Base-by-base conservation (phyloP, 2,329 filamentous ascomycete species). In the Cadophora sp. region DNA sequence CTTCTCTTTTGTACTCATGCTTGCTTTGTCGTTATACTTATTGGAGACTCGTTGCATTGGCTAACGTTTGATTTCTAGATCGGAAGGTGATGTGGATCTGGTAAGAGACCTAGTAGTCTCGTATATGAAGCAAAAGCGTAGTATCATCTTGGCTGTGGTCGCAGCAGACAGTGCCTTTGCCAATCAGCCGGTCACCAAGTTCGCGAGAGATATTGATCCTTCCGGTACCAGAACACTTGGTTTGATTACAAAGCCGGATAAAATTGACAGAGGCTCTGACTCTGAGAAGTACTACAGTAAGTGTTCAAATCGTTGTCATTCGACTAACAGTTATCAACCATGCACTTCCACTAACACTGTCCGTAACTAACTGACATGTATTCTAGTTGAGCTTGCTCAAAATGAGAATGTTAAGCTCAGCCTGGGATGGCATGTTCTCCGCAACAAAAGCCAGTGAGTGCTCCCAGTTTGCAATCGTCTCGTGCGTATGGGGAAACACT, bases 401-500 rank as follows among this genome's bases (percentile, higher is more conserved):
- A 83, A 84, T 56, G 74, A 82, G 43, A 77, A 80, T 64, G 73
- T 79, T 2, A 65, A 70, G 8, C 75, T 83, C 29, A 74, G 77
- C n/a, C 75, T 85, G 0, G 83, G 83, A 7, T 84, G 83, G 82
- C 82, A 84, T 72, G 79, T 79, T 0, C 68, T 85, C 14, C 79
- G 76, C 34, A 84, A 84, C 0, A 74, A 80, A 3, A 82, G 86
- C 24, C 74, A 78, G 31, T 34, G 11, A 34, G 31, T 34, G 31
- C 4, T 11, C 31, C 31, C 31, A 34, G 11, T 34, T 11, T 34
- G 31, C n/a, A n/a, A n/a, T n/a, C n/a, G n/a, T n/a, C n/a, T n/a
- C n/a, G n/a, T n/a, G n/a, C n/a, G n/a, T n/a, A n/a, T n/a, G n/a
- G n/a, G n/a, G n/a, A n/a, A n/a, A n/a, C n/a, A n/a, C n/a, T n/a